phyloP scores from a whole-genome alignment of 2,329 filamentous ascomycete genomes.

The Rugonectria rugulosa region DNA sequence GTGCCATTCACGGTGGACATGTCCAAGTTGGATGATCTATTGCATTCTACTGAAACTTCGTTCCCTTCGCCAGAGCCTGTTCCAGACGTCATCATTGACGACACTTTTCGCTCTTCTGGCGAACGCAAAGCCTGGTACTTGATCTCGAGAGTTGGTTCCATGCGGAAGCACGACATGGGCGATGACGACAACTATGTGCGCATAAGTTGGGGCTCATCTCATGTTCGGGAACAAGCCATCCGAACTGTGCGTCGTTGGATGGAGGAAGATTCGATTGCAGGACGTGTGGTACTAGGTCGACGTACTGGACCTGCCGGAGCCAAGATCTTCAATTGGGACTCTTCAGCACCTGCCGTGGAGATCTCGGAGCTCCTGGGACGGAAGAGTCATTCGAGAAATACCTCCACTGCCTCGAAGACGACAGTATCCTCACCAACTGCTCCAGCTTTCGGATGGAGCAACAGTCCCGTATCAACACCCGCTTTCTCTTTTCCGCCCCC shows the following conservation, averaged over 20 bases:
- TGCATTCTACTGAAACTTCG: slow-evolving; percentile 34
- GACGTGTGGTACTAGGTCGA: slow-evolving; percentile 52
- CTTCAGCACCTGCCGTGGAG: slow-evolving; percentile 57
- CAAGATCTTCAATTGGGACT: slow-evolving; percentile 69
- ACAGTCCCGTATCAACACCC: slow-evolving; percentile 25
- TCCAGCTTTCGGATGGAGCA: slow-evolving; percentile 44
- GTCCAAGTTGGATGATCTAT: slow-evolving; percentile 44
- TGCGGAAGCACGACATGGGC: slow-evolving; percentile 62
- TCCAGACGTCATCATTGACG: slow-evolving; percentile 56
- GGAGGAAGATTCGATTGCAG: slow-evolving; percentile 67
- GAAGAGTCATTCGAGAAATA: slow-evolving; percentile 37
- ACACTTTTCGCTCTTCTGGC: slow-evolving; percentile 61
- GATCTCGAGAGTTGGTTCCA: slow-evolving; percentile 66
- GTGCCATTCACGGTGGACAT: slow-evolving; percentile 43
- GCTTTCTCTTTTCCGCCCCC: slow-evolving; percentile 28
- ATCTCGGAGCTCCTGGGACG: slow-evolving; percentile 48
- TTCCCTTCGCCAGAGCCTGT: slow-evolving; percentile 46
- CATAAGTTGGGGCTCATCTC: slow-evolving; percentile 64
- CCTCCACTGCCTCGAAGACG: slow-evolving; percentile 34
- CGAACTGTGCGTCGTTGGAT: slow-evolving; percentile 71
- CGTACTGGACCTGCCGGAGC: slow-evolving; percentile 51
- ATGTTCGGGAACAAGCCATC: slow-evolving; percentile 60
- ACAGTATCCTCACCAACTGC: slow-evolving; percentile 36
- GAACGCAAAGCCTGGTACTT: slow-evolving; percentile 73
- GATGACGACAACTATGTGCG: slow-evolving; percentile 67